Evolutionary conservation across 306 rosid species (phyloP), one percentile per base, ranked within the genome.

Genomic region (Quercus rubra): DNA sequence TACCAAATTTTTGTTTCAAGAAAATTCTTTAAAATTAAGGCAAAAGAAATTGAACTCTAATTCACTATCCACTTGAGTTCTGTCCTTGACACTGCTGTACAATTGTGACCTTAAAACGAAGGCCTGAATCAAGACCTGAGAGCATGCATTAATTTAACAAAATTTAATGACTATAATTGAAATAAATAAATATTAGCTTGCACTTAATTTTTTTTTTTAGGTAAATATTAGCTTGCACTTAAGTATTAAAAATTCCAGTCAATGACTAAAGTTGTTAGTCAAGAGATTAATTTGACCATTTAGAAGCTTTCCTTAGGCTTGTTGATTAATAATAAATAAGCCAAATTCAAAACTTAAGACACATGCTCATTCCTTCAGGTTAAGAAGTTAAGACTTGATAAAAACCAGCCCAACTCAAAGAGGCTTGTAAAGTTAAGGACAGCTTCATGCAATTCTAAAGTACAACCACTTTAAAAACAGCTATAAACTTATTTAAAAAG

Each of bases 41-140:
- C 33, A 6, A 57, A 28, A 73, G 43, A 31, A 62, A 21, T 80
- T 74, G 5, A 95, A 97, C 99, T 95, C 99, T 69, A 95, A 77
- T 54, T 95, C 98, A 79, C 94, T 87, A 78, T 93, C 98, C 68
- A 95, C 99, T 79, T 85, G 93, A 10, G 98, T 95, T 82, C 98
- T 86, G 84, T 95, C 92, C 82, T 85, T 88, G 20, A 95, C 91
- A 72, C 94, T 93, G 88, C 99, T 90, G 86, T 93, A 95, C 88
- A 95, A 77, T 82, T 93, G 99, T 21, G 97, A 95, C 86, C 86
- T 90, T 88, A 95, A 82, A 69, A 91, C 81, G 82, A 95, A 93
- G 27, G 97, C 96, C 88, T 83, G 87, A 80, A 90, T 80, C 7
- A 89, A 81, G 74, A 86, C 89, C 99, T 93, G 88, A 74, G 81